A percentile compares a stretch with the other conserved stretches of the same genome.
phyloP scores from a whole-genome alignment of 345 rosid genomes.

The Brassica napus region Da-Ae NC_063440.1:1265001-1265500 shows the following conservation, averaged over 20 bases:
- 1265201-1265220: conserved; percentile 47
- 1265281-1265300: conserved; percentile 54
- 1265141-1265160: neutral
- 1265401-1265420: no score
- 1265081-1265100: neutral
- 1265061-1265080: neutral
- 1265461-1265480: neutral
- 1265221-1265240: conserved; percentile 47
- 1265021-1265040: neutral
- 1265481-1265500: neutral
- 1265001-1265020: neutral
- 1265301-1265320: neutral
- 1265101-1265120: neutral
- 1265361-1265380: neutral
- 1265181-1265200: conserved; percentile 34
- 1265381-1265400: neutral
- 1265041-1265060: neutral
- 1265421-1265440: neutral
- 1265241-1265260: conserved; percentile 10
- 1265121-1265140: neutral
- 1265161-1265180: conserved; percentile 34
- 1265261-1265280: conserved; percentile 46
- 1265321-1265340: neutral
- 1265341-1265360: neutral
- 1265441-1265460: neutral